These are phyloP conservation scores for Fusarium sp. DNA, from an alignment of 2,329 filamentous ascomycete genomes.

Conservation along the genomic window DNA sequence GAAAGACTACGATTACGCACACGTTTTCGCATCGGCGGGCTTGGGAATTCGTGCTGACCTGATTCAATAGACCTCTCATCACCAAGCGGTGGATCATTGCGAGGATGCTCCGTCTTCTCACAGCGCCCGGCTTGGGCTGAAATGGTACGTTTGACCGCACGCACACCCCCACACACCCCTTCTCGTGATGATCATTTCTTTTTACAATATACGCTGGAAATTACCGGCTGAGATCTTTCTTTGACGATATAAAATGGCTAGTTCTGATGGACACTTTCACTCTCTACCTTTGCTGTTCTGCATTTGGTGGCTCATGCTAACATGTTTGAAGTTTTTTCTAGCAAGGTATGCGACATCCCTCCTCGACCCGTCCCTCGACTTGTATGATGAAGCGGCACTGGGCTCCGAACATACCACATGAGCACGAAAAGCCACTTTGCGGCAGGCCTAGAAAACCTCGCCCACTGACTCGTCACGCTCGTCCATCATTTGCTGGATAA, in stretches of 20 bases:
- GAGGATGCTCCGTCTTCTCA: slow-evolving; percentile 29
- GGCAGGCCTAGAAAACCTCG: slow-evolving; percentile 99
- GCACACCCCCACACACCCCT: neutral
- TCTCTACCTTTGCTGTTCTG: slow-evolving; percentile 18
- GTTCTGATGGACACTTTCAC: slow-evolving; percentile 71
- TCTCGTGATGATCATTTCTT: slow-evolving; percentile 72
- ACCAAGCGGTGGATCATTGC: slow-evolving; percentile 47
- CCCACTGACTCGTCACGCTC: slow-evolving; percentile 78
- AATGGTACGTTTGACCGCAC: slow-evolving; percentile 48
- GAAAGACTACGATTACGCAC: slow-evolving; percentile 61
- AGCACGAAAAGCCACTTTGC: slow-evolving; percentile 88
- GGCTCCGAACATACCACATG: slow-evolving; percentile 83
- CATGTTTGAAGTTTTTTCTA: slow-evolving; percentile 35
- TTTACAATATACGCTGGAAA: slow-evolving; percentile 84
- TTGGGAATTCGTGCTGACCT: slow-evolving; percentile 44
- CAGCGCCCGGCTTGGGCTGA: neutral
- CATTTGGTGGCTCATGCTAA: slow-evolving; percentile 47
- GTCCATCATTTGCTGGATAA: slow-evolving; percentile 16
- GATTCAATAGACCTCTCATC: slow-evolving; percentile 35
- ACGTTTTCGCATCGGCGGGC: slow-evolving; percentile 23
- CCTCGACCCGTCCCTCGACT: slow-evolving; percentile 41
- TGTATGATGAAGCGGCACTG: slow-evolving; percentile 94
- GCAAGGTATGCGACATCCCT: slow-evolving; percentile 51
- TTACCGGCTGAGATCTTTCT: slow-evolving; percentile 88
- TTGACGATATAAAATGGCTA: slow-evolving; percentile 90